A percentile compares a stretch with the other conserved stretches of the same genome.
These are phyloP conservation scores for Hyphopichia fennica DNA, from an alignment of 1,139 yeast species.

Conservation along the genomic window DNA sequence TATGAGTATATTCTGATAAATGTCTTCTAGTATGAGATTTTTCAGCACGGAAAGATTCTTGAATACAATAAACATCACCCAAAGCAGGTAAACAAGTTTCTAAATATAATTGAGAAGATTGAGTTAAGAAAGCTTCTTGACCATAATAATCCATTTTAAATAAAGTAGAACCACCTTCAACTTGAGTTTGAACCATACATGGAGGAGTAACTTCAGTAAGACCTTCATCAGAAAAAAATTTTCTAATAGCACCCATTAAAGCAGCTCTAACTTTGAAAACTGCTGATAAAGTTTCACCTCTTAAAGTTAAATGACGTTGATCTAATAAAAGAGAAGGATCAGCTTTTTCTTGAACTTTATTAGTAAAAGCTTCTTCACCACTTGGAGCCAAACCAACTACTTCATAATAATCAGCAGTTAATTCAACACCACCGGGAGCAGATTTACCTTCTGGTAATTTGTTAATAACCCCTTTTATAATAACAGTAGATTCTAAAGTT, in stretches of 20 bases:
- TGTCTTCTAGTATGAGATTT: constrained; percentile 99
- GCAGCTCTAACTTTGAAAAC: constrained; percentile 95
- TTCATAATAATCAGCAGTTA: constrained; percentile 85
- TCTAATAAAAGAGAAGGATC: constrained; percentile 92
- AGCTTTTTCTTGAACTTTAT: constrained; percentile 89
- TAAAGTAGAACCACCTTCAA: constrained; percentile 97
- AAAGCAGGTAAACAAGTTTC: constrained; percentile 95
- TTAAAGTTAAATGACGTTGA: constrained; percentile 89
- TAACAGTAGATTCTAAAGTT: constrained; percentile 83
- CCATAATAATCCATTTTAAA: constrained; percentile 94
- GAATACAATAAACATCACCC: constrained; percentile 96
- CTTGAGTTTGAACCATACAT: constrained; percentile 99
- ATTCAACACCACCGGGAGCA: constrained; percentile 98
- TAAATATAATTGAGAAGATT: constrained; percentile 93
- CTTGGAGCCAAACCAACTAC: constrained; percentile 92
- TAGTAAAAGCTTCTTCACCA: constrained; percentile 93
- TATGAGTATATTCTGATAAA: constrained; percentile 93
- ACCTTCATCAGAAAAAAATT: constrained; percentile 72
- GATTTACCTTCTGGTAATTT: constrained; percentile 93
- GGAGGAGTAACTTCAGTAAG: constrained; percentile 96
- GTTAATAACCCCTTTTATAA: constrained; percentile 75
- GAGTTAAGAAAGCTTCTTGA: constrained; percentile 94
- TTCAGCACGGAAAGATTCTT: constrained; percentile 99
- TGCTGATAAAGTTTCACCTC: constrained; percentile 94
- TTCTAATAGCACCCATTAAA: constrained; percentile 71